These are phyloP conservation scores for Pouteria glomerata DNA, from an alignment of 148 eudicot genomes.

Conservation along the genomic window DNA sequence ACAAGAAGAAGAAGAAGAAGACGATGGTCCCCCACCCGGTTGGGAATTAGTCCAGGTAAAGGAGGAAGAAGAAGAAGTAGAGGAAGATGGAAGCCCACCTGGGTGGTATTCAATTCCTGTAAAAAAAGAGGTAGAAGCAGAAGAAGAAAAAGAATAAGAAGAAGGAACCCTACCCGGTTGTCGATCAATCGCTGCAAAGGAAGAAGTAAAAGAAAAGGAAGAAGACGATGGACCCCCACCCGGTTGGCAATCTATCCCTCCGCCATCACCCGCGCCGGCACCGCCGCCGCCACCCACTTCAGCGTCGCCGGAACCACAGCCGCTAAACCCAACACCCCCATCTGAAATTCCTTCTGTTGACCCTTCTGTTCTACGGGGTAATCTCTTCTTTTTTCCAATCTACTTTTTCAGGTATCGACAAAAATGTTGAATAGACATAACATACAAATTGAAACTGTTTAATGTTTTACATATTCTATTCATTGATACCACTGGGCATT, in stretches of 20 bases:
- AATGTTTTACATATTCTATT: background rate
- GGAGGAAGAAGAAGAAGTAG: constrained; percentile 7
- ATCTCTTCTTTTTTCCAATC: background rate
- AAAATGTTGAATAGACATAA: background rate
- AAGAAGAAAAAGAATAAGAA: constrained; percentile 10
- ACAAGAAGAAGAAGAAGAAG: too few species aligned
- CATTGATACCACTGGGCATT: background rate
- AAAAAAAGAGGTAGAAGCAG: background rate
- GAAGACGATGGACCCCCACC: constrained; percentile 30
- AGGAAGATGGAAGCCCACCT: constrained; percentile 19
- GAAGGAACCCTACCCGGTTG: constrained; percentile 32
- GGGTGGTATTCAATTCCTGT: constrained; percentile 15
- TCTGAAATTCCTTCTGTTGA: constrained; percentile 17
- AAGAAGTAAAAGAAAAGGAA: constrained; percentile 11
- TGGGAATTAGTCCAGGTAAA: too few species aligned
- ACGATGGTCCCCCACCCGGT: constrained; percentile 32
- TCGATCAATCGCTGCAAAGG: constrained; percentile 6
- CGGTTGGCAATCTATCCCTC: constrained; percentile 19
- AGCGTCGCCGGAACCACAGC: constrained; percentile 8
- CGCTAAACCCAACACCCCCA: background rate
- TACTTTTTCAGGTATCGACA: too few species aligned
- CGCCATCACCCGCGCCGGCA: constrained; percentile 3
- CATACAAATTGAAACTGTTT: background rate
- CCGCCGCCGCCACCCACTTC: constrained; percentile 8
- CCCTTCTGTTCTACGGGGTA: background rate